Percentiles rank a stretch among this genome's conserved stretches.
Evolutionary conservation across 139 green algal genomes (phyloP).

Genomic region (Chlorella sorokiniana): DNA sequence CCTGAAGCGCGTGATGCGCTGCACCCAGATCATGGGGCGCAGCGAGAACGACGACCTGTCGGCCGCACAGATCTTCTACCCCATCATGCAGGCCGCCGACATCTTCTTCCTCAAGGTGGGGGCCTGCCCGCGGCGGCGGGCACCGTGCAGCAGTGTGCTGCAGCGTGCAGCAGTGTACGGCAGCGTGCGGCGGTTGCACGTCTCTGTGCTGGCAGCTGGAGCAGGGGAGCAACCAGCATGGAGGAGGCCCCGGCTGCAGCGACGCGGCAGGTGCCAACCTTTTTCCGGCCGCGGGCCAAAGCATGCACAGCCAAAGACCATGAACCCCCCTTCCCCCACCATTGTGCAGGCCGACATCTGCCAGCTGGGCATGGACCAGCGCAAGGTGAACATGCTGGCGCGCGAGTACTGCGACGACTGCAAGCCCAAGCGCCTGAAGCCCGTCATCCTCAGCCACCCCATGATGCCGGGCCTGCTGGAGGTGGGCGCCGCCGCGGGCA

Average conservation of each 20-base stretch:
- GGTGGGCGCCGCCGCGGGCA: constrained; percentile 40
- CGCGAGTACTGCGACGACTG: constrained; percentile 94
- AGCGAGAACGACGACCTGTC: constrained; percentile 92
- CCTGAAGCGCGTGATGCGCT: constrained; percentile 84
- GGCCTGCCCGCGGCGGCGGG: neutral
- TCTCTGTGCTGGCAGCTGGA: too few relatives aligned
- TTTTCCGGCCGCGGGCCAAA: too few relatives aligned
- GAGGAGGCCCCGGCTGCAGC: too few relatives aligned
- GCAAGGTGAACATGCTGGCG: constrained; percentile 98
- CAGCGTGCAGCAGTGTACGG: neutral
- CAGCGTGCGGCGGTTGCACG: neutral
- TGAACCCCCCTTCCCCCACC: neutral
- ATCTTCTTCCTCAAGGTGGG: constrained; percentile 98
- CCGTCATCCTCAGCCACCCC: constrained; percentile 94
- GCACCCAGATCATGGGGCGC: constrained; percentile 95
- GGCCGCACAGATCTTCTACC: constrained; percentile 98
- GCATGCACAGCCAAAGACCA: too few relatives aligned
- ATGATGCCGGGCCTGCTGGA: constrained; percentile 95
- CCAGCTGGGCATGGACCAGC: constrained; percentile 98
- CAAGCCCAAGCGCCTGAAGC: constrained; percentile 93
- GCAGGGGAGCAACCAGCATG: too few relatives aligned
- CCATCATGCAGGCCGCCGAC: constrained; percentile 97
- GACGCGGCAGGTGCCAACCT: too few relatives aligned
- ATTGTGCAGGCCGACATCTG: constrained; percentile 97
- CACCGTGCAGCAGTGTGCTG: neutral